These are phyloP conservation scores for Alternaria metachromatica DNA, from an alignment of 2,329 filamentous ascomycete species.

Conservation along the genomic window DNA sequence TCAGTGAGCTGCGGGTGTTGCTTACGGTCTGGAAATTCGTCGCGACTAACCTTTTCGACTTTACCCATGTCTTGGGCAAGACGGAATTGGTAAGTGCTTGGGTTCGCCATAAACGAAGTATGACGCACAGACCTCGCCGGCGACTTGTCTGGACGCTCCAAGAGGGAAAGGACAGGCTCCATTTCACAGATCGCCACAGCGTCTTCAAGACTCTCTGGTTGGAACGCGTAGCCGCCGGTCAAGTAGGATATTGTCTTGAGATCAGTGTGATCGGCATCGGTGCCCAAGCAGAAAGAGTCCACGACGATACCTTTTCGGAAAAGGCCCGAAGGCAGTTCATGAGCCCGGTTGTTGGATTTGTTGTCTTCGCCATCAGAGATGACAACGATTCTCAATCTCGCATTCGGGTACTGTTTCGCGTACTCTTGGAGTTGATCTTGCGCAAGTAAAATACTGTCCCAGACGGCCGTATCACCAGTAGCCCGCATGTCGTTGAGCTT, in stretches of 20 bases:
- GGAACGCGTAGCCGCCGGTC: slow-evolving; percentile 48
- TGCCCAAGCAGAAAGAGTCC: slow-evolving; percentile 46
- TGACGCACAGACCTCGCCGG: no score
- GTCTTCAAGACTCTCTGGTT: slow-evolving; percentile 40
- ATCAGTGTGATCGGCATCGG: slow-evolving; percentile 26
- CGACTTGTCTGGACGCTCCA: slow-evolving; percentile 44
- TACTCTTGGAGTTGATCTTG: not conserved
- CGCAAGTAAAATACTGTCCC: not conserved
- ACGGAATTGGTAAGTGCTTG: no score
- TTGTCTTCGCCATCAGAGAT: not conserved
- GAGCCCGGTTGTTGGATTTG: slow-evolving; percentile 9
- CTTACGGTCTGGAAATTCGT: slow-evolving; percentile 42
- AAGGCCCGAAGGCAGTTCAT: slow-evolving; percentile 31
- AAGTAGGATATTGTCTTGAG: slow-evolving; percentile 41
- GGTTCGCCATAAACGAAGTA: no score
- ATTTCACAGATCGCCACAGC: not conserved
- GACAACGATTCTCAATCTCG: not conserved
- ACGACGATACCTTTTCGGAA: slow-evolving; percentile 37
- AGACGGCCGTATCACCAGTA: not conserved
- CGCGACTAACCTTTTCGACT: slow-evolving; percentile 33
- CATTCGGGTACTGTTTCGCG: not conserved
- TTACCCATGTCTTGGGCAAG: not conserved
- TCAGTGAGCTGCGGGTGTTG: slow-evolving; percentile 32
- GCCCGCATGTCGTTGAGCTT: not conserved
- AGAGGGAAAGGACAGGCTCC: not conserved